Base-by-base conservation (phyloP, 306 rosid species). In the Carpinus viminea region DNA sequence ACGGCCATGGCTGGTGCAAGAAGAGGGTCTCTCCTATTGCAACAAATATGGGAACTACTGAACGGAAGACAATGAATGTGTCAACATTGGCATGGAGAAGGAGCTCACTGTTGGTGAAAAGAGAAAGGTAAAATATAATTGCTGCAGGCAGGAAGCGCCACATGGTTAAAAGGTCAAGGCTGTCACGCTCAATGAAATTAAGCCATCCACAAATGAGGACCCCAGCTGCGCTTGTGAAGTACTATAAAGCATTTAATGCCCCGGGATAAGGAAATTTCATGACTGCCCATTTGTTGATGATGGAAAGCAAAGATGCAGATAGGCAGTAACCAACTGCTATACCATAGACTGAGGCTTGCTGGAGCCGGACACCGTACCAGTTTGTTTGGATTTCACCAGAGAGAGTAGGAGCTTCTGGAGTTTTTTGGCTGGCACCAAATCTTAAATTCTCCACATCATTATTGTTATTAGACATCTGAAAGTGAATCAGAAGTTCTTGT, bases 201-300 rank as follows among this genome's bases (percentile, higher is more conserved):
- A 90, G 60, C 79, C 80, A 53, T 7, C 91, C 94, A 56, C 84
- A 91, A 10, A 91, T 4, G 26, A 91, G 72, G 57, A 93, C 98
- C 11, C 98, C 98, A 0, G 90, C 83, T 0, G 90, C 96, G 66
- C 98, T 93, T 24, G 96, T 91, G 83, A 93, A 89, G 86, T 93
- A 91, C 86, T 93, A 94, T 28, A 91, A 66, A 12, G 98, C 98
- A 17, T 94, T 93, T 20, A 93, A 85, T 1, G 98, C 96, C 0
- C 98, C 98, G 0, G 98, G 98, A 79, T 93, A 93, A 65, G 98
- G 98, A 81, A 93, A 93, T 82, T 91, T 91, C 94, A 91, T 87
- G 21, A 93, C 83, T 70, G 98, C 98, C 98, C 96, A 93, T 91
- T 93, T 93, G 86, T 91, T 93, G 76, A 93, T 93, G 60, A 93